Conservation (phyloP, 768 basidiomycete species). For the Royoungia palumana region DNA sequence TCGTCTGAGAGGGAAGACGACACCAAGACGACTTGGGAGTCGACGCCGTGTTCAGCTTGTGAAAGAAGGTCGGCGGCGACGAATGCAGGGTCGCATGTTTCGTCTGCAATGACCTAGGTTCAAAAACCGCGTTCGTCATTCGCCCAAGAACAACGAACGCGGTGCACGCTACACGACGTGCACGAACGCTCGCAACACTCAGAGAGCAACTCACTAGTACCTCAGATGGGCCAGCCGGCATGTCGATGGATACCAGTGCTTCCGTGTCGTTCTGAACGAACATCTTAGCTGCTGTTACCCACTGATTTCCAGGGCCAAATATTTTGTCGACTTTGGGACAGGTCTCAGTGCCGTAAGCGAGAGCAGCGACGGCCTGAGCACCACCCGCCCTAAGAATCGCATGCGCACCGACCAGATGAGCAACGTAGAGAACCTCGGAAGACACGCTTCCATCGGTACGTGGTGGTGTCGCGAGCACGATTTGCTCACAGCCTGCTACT, state of each 20-base stretch:
- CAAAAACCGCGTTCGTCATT: constrained; percentile 29
- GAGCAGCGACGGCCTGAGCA: constrained; percentile 91
- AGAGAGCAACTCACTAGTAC: constrained; percentile 63
- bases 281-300: constrained; percentile 99
- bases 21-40: constrained; percentile 96
- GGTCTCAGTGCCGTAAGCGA: constrained; percentile 94
- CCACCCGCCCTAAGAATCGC: constrained; percentile 94
- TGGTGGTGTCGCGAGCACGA: constrained; percentile 96
- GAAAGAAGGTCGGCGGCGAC: constrained; percentile 96
- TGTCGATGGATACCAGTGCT: constrained; percentile 94
- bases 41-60: constrained; percentile 97
- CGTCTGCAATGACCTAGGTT: constrained; percentile 86
- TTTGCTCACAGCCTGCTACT: constrained; percentile 89
- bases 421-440: constrained; percentile 97
- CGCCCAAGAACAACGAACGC: constrained; percentile 38
- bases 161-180: constrained; percentile 49
- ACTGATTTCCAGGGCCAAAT: constrained; percentile 98
- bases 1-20: constrained; percentile 64
- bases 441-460: constrained; percentile 89
- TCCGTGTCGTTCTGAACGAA: constrained; percentile 97
- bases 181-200: constrained; percentile 58
- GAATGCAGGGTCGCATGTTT: constrained; percentile 80
- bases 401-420: constrained; percentile 84
- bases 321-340: constrained; percentile 99
- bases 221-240: constrained; percentile 98